Base-by-base conservation (phyloP, 148 eudicot genomes). In the Rhododendron griersonianum region DNA sequence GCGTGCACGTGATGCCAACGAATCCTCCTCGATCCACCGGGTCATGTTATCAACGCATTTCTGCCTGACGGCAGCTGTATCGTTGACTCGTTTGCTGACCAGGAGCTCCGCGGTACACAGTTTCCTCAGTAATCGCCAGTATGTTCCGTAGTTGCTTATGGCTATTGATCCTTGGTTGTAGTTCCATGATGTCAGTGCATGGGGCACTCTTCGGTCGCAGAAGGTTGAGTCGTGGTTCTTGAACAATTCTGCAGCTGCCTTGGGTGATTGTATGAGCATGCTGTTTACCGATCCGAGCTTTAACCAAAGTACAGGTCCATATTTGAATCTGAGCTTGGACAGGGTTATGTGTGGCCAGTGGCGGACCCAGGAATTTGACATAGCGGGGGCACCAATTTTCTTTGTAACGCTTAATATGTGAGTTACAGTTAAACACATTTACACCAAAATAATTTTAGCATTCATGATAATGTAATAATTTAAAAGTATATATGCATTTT, bases 21-120 rank as follows among this genome's bases (percentile, higher is more conserved):
- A 25, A 11, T 87, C 89, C 71, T 86, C 83, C 48, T 85, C 86
- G 10, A 89, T 87, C 91, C 89, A 89, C 6, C 39, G 11, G 4
- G 78, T 51, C 87, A 85, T 77, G 19, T 89, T 85, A 14, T 89
- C 87, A 0, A 83, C 15, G 35, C 82, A 65, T 65, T 81, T 41
- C 65, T 48, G 23, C 65, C 89, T 25, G 9, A 87, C 19, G 3
- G 37, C 85, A 8, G 69, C 50, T 0, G 90, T 51, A 69, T 80
- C 84, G 35, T 85, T 78, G 21, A 87, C 77, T 10, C 85, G 33
- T 45, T 84, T 89, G 61, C 51, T 78, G 7, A 55, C 87, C 28
- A 86, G 11, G 41, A 89, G 47, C 48, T 89, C 88, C 33, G 35
- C 25, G 30, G 88, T 28, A 19, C 87, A 89, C 0, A 86, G 55